These are phyloP conservation scores for Aspergillus bombycis DNA, from an alignment of 2,329 filamentous ascomycete genomes.

Conservation along the genomic window DNA sequence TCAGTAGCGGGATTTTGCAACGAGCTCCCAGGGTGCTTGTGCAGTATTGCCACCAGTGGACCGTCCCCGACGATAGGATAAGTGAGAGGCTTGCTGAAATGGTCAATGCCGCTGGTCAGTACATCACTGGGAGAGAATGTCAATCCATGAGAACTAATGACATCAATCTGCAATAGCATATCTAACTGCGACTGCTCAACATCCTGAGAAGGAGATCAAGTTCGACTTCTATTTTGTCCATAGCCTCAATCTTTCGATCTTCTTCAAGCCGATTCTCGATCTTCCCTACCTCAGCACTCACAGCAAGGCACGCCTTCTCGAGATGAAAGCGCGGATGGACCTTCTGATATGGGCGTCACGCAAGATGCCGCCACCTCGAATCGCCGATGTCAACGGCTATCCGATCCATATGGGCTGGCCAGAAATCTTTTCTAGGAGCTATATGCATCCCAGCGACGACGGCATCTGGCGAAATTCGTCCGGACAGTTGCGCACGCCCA, in stretches of 20 bases:
- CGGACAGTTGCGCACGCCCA: slow-evolving; percentile 1
- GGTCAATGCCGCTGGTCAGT: background rate
- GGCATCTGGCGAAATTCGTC: slow-evolving; percentile 9
- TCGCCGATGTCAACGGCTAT: background rate
- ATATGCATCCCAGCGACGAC: background rate
- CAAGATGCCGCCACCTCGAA: background rate
- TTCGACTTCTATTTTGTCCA: slow-evolving; percentile 11
- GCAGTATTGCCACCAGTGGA: too few relatives aligned
- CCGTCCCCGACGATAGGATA: too few relatives aligned
- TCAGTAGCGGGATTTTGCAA: background rate
- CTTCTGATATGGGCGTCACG: slow-evolving; percentile 3
- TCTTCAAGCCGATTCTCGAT: background rate
- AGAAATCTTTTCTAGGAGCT: background rate
- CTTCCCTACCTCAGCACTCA: background rate
- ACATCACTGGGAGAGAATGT: too few relatives aligned
- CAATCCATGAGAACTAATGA: too few relatives aligned
- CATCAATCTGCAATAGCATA: background rate
- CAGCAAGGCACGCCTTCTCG: slow-evolving; percentile 6
- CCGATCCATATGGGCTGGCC: too few relatives aligned
- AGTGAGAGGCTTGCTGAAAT: background rate
- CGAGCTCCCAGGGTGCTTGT: background rate
- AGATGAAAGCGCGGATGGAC: slow-evolving; percentile 8
- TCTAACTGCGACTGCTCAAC: slow-evolving; percentile 3
- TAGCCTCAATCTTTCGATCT: background rate
- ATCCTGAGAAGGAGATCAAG: slow-evolving; percentile 2